Evolutionary conservation across 495 filamentous ascomycete species (phyloP).

Genomic region (Aspergillus affinis): DNA sequence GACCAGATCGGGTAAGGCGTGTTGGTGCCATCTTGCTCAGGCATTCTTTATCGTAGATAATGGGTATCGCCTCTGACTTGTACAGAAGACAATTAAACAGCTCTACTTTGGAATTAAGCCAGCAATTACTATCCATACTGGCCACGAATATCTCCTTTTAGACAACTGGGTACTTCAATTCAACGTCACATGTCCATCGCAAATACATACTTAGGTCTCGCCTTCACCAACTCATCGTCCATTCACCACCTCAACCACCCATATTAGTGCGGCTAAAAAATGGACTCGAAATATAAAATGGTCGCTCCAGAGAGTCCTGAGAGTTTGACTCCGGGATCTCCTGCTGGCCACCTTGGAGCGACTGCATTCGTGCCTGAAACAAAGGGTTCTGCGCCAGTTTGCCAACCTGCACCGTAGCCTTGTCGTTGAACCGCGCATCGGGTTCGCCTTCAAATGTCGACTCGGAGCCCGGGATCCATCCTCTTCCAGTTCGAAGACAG

Average conservation of each 20-base stretch:
- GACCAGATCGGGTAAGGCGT: slow-evolving; percentile 5
- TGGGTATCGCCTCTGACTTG: too few species aligned
- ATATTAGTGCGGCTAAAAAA: slow-evolving; percentile 18
- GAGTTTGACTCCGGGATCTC: neutral
- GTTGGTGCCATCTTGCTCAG: neutral
- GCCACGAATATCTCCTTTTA: too few species aligned
- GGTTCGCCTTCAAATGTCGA: slow-evolving; percentile 17
- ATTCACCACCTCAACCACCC: neutral
- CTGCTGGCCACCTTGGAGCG: neutral
- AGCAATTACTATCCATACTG: too few species aligned
- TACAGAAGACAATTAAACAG: too few species aligned
- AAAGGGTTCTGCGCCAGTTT: slow-evolving; percentile 17
- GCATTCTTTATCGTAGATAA: neutral
- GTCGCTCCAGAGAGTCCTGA: slow-evolving; percentile 1
- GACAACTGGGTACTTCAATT: too few species aligned
- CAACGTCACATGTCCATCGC: too few species aligned
- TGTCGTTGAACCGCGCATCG: slow-evolving; percentile 17
- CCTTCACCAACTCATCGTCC: too few species aligned
- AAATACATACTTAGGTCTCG: too few species aligned
- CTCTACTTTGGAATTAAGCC: too few species aligned
- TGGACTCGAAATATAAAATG: slow-evolving; percentile 24
- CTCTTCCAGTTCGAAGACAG: slow-evolving; percentile 11
- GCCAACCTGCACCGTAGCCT: slow-evolving; percentile 8
- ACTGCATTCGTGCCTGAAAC: slow-evolving; percentile 8
- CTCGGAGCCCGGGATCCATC: slow-evolving; percentile 15